Percentiles rank a stretch among this genome's conserved stretches.
Evolutionary conservation across 352 stramenopile genomes (phyloP).

Genomic region (Globisporangium ultimum): DNA sequence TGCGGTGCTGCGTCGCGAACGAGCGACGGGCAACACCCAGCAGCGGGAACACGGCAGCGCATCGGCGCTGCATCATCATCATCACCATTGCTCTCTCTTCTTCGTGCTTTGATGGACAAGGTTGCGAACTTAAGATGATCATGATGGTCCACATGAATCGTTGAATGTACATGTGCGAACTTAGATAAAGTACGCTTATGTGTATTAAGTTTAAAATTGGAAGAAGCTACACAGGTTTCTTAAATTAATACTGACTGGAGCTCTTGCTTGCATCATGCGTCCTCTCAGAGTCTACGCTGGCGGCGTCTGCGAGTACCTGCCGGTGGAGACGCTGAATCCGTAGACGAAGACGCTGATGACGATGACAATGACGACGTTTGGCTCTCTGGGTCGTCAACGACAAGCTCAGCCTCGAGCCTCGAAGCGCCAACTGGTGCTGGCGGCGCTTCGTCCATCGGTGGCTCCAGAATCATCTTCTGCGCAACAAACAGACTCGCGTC

Average conservation of each 20-base stretch:
- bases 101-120: neutral
- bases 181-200: neutral
- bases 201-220: neutral
- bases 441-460: slow-evolving; percentile 31
- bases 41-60: neutral
- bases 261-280: neutral
- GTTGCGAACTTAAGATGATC: neutral
- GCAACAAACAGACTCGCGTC: slow-evolving; percentile 91
- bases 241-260: neutral
- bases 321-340: neutral
- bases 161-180: neutral
- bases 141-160: neutral
- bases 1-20: slow-evolving; percentile 18
- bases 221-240: neutral
- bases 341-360: slow-evolving; percentile 3
- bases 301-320: slow-evolving; percentile 6
- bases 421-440: too few relatives aligned
- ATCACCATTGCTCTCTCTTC: neutral
- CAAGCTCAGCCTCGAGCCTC: neutral
- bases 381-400: slow-evolving; percentile 6
- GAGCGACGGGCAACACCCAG: neutral
- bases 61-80: neutral
- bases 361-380: slow-evolving; percentile 16
- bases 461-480: slow-evolving; percentile 82
- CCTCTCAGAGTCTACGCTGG: neutral